These are phyloP conservation scores for Aureobasidium pullulans DNA, from an alignment of 2,329 filamentous ascomycete genomes.

Conservation along the genomic window DNA sequence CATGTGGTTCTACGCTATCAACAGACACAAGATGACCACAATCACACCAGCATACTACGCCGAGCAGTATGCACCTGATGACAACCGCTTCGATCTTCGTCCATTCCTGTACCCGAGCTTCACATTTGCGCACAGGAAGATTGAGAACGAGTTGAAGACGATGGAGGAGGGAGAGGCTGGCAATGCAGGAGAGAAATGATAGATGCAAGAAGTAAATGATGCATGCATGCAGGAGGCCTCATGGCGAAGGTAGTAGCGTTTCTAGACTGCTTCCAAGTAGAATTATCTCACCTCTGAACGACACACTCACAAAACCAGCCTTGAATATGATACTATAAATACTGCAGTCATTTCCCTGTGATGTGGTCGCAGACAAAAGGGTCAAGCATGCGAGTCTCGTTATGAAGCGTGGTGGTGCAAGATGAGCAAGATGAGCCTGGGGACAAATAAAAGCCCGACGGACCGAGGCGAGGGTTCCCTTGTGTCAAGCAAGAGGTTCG, in stretches of 20 bases:
- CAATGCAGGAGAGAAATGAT: neutral
- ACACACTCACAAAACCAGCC: neutral
- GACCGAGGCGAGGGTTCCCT: neutral
- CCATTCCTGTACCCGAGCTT: constrained; percentile 50
- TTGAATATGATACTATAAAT: no score
- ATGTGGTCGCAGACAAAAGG: neutral
- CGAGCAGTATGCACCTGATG: constrained; percentile 25
- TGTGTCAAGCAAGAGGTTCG: neutral
- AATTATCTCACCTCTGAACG: neutral
- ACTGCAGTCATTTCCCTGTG: neutral
- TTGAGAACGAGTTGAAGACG: constrained; percentile 39
- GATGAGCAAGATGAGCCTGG: neutral
- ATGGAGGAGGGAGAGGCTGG: constrained; percentile 31
- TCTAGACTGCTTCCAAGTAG: neutral
- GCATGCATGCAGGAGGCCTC: neutral
- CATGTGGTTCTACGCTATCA: constrained; percentile 54
- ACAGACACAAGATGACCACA: constrained; percentile 58
- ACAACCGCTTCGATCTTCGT: constrained; percentile 49
- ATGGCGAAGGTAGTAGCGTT: neutral
- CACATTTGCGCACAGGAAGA: constrained; percentile 41
- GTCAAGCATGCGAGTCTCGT: no score
- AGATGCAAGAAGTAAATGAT: neutral
- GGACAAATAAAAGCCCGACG: neutral
- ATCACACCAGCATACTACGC: constrained; percentile 23
- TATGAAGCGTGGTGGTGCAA: neutral